These are phyloP conservation scores for Musa beccarii DNA, from an alignment of 176 grass and related monocot species.

Conservation along the genomic window DNA sequence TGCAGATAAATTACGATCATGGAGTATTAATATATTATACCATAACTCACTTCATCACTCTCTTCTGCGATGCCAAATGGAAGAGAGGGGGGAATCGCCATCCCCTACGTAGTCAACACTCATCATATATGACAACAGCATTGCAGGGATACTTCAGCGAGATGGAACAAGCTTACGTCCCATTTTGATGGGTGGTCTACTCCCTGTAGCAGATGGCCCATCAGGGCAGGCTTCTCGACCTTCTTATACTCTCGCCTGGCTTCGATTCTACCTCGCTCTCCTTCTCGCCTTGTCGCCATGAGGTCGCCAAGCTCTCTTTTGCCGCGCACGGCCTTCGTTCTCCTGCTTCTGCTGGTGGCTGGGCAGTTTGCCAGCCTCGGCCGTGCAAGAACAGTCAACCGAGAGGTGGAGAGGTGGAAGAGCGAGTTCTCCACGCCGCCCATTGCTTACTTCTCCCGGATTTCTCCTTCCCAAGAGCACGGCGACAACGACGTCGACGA, in stretches of 20 bases:
- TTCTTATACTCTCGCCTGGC: no score
- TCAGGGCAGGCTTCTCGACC: not conserved
- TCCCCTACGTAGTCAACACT: no score
- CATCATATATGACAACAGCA: no score
- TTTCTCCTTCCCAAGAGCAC: not conserved
- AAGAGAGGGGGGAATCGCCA: no score
- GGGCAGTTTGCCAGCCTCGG: not conserved
- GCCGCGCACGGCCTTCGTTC: not conserved
- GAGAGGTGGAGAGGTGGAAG: not conserved
- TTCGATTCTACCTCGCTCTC: not conserved
- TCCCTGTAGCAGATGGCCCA: no score
- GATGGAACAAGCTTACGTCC: no score
- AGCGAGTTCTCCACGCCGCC: slow-evolving; percentile 14
- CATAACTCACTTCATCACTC: no score
- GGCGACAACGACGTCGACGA: not conserved
- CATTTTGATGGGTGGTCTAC: no score
- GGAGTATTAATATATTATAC: no score
- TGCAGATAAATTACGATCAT: not conserved
- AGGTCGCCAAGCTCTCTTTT: not conserved
- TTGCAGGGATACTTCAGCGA: no score
- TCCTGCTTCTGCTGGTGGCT: slow-evolving; percentile 21
- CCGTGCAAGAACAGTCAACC: slow-evolving; percentile 7
- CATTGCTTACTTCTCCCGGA: slow-evolving; percentile 15
- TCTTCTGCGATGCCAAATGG: no score
- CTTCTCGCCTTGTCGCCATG: slow-evolving; percentile 2